Conservation (phyloP, 768 basidiomycete genomes). For the Russula ochroleuca region DNA sequence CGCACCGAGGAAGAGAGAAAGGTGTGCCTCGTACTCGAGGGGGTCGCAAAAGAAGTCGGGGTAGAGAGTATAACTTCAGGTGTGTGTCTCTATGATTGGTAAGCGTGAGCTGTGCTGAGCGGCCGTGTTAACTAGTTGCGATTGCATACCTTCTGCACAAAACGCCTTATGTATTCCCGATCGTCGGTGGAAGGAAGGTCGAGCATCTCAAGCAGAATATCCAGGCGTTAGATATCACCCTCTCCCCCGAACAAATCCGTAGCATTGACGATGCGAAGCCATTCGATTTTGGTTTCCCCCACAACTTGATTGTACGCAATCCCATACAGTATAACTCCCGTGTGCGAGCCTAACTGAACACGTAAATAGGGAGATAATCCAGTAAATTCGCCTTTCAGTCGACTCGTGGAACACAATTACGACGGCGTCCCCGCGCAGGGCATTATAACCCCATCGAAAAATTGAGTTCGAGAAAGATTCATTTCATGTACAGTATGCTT, state of each 20-base stretch:
- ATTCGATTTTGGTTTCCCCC: constrained; percentile 48
- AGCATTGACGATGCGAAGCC: constrained; percentile 42
- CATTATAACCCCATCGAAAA: neutral
- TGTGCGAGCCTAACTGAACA: neutral
- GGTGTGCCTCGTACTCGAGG: constrained; percentile 33
- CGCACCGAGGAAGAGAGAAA: constrained; percentile 24
- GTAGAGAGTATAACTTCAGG: constrained; percentile 46
- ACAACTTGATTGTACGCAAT: constrained; percentile 34
- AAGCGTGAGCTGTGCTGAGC: neutral
- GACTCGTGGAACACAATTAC: neutral
- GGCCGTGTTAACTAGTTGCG: constrained; percentile 36
- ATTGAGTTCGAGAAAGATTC: neutral
- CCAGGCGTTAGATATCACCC: constrained; percentile 46
- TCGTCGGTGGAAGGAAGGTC: constrained; percentile 50
- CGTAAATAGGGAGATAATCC: neutral
- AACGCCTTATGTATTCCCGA: constrained; percentile 48
- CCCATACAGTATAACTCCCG: neutral
- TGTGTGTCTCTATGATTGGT: constrained; percentile 27
- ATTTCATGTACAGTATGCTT: too few species aligned
- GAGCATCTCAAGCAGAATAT: constrained; percentile 50
- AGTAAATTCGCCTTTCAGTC: neutral
- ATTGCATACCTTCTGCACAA: constrained; percentile 56
- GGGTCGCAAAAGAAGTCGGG: constrained; percentile 49
- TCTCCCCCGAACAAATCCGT: constrained; percentile 44
- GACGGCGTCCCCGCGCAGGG: constrained; percentile 4